A percentile compares a stretch with the other conserved stretches of the same genome.
Evolutionary conservation across 1,139 yeast species (phyloP).

Genomic region (Geotrichum histeridarum): DNA sequence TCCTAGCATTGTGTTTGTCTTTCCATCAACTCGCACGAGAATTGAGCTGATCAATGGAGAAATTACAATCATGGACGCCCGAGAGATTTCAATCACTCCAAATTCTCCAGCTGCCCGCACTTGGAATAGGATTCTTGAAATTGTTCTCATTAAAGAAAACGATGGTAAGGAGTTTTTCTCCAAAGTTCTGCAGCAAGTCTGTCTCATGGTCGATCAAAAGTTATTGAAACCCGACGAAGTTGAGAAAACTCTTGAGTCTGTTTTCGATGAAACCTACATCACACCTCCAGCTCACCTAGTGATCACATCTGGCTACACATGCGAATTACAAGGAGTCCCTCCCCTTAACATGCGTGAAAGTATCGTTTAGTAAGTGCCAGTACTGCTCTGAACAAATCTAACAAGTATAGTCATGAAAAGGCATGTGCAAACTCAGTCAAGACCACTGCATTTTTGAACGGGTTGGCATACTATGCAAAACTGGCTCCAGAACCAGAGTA

Average conservation of each 20-base stretch:
- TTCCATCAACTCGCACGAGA: constrained; percentile 8
- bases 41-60: constrained; percentile 9
- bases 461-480: constrained; percentile 6
- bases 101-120: neutral
- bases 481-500: neutral
- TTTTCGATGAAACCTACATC: constrained; percentile 14
- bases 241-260: constrained; percentile 10
- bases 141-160: constrained; percentile 12
- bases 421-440: constrained; percentile 9
- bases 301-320: constrained; percentile 14
- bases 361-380: constrained; percentile 10
- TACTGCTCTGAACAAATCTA: neutral
- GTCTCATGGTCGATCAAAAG: constrained; percentile 13
- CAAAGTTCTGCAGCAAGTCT: constrained; percentile 10
- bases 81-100: neutral
- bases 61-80: constrained; percentile 1
- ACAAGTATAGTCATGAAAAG: constrained; percentile 9
- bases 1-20: constrained; percentile 13
- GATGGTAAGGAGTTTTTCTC: constrained; percentile 12
- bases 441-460: constrained; percentile 10
- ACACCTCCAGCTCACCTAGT: constrained; percentile 11
- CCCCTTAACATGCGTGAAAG: constrained; percentile 15
- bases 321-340: constrained; percentile 16
- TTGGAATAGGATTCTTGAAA: constrained; percentile 8
- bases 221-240: constrained; percentile 9